Conservation (phyloP, 2,329 filamentous ascomycete species). For the Cadophora luteo-olivacea region DNA sequence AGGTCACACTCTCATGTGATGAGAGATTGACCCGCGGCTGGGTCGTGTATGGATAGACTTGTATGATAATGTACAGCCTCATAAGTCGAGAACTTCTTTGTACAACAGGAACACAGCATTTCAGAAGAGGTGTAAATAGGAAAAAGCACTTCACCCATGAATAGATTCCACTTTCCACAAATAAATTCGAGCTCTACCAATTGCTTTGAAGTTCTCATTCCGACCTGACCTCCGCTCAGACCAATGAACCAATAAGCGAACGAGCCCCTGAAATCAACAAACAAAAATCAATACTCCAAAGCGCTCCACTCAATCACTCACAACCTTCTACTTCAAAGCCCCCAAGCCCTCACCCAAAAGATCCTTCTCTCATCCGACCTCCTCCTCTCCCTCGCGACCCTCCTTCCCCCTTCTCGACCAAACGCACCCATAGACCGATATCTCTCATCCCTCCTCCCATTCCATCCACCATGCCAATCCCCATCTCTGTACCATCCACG, state of each 20-base stretch:
- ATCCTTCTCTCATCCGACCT: background rate
- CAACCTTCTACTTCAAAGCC: background rate
- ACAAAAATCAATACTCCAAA: background rate
- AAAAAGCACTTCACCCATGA: background rate
- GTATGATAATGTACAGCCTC: conserved; percentile 28
- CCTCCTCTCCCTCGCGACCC: background rate
- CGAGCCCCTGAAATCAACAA: background rate
- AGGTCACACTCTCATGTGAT: background rate
- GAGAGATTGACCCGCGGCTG: background rate
- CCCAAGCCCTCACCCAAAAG: conserved; percentile 3
- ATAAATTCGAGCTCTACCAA: background rate
- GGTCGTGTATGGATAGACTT: conserved; percentile 11
- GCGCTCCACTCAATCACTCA: too few species aligned
- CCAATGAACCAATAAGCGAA: background rate
- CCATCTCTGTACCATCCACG: background rate
- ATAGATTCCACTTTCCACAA: background rate
- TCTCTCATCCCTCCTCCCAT: background rate
- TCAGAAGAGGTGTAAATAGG: background rate
- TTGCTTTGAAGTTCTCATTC: background rate
- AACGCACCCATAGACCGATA: background rate
- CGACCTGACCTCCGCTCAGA: background rate
- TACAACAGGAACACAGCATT: conserved; percentile 17
- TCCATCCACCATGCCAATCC: background rate
- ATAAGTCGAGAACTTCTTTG: background rate
- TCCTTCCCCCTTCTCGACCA: background rate